Conservation (phyloP, 768 basidiomycete species). For the Pilatotrama ljubarskyi region DNA sequence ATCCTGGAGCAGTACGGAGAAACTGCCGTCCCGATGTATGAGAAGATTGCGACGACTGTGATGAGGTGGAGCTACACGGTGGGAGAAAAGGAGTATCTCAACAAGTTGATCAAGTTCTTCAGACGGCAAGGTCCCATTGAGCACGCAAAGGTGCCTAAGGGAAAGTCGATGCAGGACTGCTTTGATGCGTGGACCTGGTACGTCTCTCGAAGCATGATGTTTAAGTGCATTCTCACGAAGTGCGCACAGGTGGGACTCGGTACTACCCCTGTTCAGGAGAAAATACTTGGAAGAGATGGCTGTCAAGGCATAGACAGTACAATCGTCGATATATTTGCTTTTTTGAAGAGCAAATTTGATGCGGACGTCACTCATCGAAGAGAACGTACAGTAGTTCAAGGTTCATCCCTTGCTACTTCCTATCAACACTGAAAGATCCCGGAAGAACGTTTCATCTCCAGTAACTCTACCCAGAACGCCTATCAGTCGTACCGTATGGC, state of each 20-base stretch:
- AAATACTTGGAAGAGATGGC: not conserved
- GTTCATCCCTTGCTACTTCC: no score
- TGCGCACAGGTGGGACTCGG: slow-evolving; percentile 1
- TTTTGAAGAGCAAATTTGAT: no score
- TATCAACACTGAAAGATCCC: no score
- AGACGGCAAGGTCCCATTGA: not conserved
- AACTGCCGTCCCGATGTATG: not conserved
- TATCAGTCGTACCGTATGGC: no score
- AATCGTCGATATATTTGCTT: no score
- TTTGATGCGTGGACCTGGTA: slow-evolving; percentile 7
- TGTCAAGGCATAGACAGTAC: not conserved
- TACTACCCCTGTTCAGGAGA: not conserved
- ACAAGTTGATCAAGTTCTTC: not conserved
- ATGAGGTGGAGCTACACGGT: slow-evolving; percentile 5
- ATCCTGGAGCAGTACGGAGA: not conserved
- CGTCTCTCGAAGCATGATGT: no score
- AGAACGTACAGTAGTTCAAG: no score
- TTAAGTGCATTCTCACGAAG: no score
- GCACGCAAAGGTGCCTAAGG: not conserved
- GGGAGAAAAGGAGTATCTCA: not conserved
- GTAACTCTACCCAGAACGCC: no score
- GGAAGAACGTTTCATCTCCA: no score
- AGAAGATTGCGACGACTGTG: not conserved
- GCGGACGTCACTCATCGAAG: no score
- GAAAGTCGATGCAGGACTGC: not conserved